phyloP scores from a whole-genome alignment of 2,329 filamentous ascomycete genomes.

The Pleomassaria siparia region DNA sequence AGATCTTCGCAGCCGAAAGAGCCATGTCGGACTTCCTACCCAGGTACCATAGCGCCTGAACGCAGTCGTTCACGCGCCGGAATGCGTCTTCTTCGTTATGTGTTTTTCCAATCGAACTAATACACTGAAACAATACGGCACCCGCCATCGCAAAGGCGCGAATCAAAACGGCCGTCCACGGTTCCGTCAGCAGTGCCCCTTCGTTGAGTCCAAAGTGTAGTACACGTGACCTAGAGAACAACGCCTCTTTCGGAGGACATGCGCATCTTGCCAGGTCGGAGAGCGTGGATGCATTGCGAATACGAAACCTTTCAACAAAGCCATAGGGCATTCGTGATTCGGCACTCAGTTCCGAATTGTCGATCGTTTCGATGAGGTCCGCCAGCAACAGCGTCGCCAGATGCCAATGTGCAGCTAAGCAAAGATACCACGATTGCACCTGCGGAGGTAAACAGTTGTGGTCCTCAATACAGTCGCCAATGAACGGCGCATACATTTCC shows the following conservation, averaged over 20 bases:
- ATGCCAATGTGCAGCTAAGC: constrained; percentile 61
- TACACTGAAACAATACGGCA: constrained; percentile 42
- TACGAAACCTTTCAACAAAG: constrained; percentile 47
- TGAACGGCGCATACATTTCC: constrained; percentile 53
- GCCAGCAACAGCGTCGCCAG: constrained; percentile 58
- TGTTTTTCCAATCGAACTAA: constrained; percentile 5
- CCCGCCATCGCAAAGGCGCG: constrained; percentile 55
- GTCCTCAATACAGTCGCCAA: constrained; percentile 53
- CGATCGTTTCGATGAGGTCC: constrained; percentile 56
- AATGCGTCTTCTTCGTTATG: constrained; percentile 30
- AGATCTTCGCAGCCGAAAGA: constrained; percentile 41
- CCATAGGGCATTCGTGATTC: constrained; percentile 25
- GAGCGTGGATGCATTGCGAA: constrained; percentile 49
- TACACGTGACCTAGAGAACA: constrained; percentile 40
- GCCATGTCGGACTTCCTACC: constrained; percentile 60
- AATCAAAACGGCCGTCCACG: constrained; percentile 60
- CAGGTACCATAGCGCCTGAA: constrained; percentile 57
- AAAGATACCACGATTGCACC: constrained; percentile 63
- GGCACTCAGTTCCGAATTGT: constrained; percentile 39
- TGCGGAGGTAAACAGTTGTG: constrained; percentile 55
- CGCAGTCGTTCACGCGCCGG: constrained; percentile 51
- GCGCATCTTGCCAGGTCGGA: constrained; percentile 54
- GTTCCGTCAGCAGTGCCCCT: constrained; percentile 60
- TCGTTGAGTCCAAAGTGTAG: constrained; percentile 58
- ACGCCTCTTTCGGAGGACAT: constrained; percentile 34